Base-by-base conservation (phyloP, 768 basidiomycete species). In the Amanita fuliginea region DNA sequence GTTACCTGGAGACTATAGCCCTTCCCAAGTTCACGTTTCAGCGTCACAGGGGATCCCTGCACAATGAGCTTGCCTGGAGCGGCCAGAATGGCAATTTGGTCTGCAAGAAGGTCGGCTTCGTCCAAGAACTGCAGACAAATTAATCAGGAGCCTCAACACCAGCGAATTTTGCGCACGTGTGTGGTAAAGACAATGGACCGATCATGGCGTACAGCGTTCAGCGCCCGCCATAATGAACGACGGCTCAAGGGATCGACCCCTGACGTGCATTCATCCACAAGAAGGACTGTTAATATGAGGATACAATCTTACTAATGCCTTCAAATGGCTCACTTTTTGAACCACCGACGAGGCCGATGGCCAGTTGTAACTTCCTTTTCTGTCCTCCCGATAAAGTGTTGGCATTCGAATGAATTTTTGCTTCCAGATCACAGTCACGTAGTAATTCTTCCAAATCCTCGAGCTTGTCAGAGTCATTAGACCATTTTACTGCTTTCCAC, bases 221-320 rank as follows among this genome's bases (percentile, higher is more conserved):
- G 64, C 0, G 80, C 82, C 48, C 80, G 75, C 87, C 87, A 91
- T 6, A 91, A 64, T 1, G 87, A 78, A 28, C 87, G 72, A 44
- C 87, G 70, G 49, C 86, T 87, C 32, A 91, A 64, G 2, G 87
- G 87, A 60, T 91, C 87, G 9, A 91, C 82, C 2, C 87, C 87
- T 19, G 83, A 86, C 1, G 86, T 88, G 58, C 81, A 83, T 61
- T 81, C 79, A 55, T 81, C 79, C 8, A 80, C 75, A n/a, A 78
- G 67, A 28, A 79, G 68, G 51, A 80, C 72, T 75, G 39, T 14
- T 2, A 50, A 26, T 36, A 42, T 24, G 51, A 47, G 21, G 54
- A 53, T 18, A n/a, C 13, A 33, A 14, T 39, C 51, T 44, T 28
- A 46, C 6, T 35, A 21, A 45, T 36, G 54, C 48, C 47, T 28